Evolutionary conservation across 129 eudicot genomes (phyloP), one percentile per base, ranked within the genome.

Genomic region (Chrysanthemum makinoi): DNA sequence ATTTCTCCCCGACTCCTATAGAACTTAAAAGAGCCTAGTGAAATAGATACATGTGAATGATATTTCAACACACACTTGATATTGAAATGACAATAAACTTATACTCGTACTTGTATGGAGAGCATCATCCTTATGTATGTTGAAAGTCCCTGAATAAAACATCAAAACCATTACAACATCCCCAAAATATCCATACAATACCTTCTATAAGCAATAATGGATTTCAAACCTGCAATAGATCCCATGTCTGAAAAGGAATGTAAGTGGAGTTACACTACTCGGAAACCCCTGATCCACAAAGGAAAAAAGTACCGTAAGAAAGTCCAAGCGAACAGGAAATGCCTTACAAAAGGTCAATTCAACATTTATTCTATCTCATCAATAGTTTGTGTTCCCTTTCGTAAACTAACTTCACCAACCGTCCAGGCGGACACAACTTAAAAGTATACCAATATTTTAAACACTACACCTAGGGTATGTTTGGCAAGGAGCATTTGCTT

Each of bases 1-100:
- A 90, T 62, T 87, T 90, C 80, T 87, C 99, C 33, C 99, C 99
- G 22, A 94, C 99, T 51, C 99, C 99, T 62, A 94, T 94, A 55
- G 99, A 97, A 87, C 99, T 84, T 72, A 94, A 68, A 82, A 94
- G 99, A 79, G 97, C 99, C 99, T 94, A 78, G 58, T 35, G 20
- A 46, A 62, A 70, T 62, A 68, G 51, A 78, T 53, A 35, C 44
- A 46, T 6, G n/a, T 19, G 50, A 54, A 54, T 43, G 39, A 62
- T 54, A 13, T 53, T 54, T 53, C 10, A 65, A 63, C 20, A 70
- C 63, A 10, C 13, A 39, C 28, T 22, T 53, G 55, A 63, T 9
- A 16, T 15, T 15, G 24, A 54, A 64, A 71, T 43, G 55, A 62
- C 7, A 6, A n/a, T 66, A 48, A 68, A 50, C 44, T 22, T 46